These are phyloP conservation scores for Yamadazyma sp. DNA, from an alignment of 805 yeast genomes.

Conservation along the genomic window DNA sequence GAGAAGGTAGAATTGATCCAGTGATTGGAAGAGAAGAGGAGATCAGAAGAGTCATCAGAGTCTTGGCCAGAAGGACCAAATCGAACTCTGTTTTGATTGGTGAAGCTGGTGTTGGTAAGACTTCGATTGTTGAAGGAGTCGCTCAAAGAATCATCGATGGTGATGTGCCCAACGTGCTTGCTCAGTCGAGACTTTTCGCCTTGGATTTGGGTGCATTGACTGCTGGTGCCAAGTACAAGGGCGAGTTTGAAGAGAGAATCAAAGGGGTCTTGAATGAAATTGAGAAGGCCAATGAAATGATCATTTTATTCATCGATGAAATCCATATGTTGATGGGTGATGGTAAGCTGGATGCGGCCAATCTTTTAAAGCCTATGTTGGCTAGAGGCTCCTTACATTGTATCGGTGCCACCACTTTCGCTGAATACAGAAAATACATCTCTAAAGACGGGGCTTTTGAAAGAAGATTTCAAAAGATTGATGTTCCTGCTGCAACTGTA, in stretches of 20 bases:
- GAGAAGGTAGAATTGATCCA: conserved; percentile 94
- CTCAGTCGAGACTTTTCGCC: conserved; percentile 78
- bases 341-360: conserved; percentile 97
- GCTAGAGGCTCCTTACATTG: conserved; percentile 97
- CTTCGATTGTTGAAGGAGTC: conserved; percentile 97
- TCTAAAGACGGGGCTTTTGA: conserved; percentile 99
- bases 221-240: conserved; percentile 98
- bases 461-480: conserved; percentile 96
- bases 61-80: conserved; percentile 94
- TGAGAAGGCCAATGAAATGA: conserved; percentile 81
- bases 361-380: conserved; percentile 92
- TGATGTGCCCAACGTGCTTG: conserved; percentile 88
- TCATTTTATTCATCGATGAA: conserved; percentile 92
- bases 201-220: conserved; percentile 94
- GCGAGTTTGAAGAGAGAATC: conserved; percentile 97
- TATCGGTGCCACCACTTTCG: conserved; percentile 96
- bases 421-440: conserved; percentile 88
- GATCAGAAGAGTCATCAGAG: conserved; percentile 91
- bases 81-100: conserved; percentile 96
- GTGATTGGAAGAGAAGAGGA: conserved; percentile 99
- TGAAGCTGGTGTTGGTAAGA: conserved; percentile 99
- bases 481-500: conserved; percentile 90
- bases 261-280: conserved; percentile 95
- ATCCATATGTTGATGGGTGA: conserved; percentile 99
- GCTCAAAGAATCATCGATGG: conserved; percentile 96